Base-by-base conservation (phyloP, 371 early-diverging fungal genomes). In the Vavraia culicis region DNA sequence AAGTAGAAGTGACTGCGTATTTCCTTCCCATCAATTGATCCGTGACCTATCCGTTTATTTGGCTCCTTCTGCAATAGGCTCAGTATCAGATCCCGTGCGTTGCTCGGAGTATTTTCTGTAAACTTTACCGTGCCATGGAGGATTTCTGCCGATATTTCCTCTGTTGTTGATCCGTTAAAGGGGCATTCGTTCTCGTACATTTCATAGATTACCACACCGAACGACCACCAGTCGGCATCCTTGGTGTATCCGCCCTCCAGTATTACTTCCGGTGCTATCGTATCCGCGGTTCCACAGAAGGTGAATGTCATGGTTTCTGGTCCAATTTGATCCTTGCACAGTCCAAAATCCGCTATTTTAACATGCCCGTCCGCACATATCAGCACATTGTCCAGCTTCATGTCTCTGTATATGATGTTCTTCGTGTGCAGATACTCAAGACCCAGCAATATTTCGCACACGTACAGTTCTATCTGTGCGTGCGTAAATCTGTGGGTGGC, bases 321-420 rank as follows among this genome's bases (percentile, higher is more conserved):
- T 35, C 79, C 79, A 1, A 81, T 78, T 37, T 86, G 70, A 69
- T 82, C 80, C 20, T 85, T 86, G 66, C 87, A 87, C 68, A 87
- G 73, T 4, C 90, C 90, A 68, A 94, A 88, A 66, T 88, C 88
- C 44, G 82, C 87, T 57, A 93, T 78, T 67, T 88, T 90, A 52
- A 90, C 83, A 56, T 81, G 78, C 11, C 90, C 88, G 23, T 77
- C 72, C 19, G 73, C 68, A 62, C 77, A 77, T 48, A 90, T 61
- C 35, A 90, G 67, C 9, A 90, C 77, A 63, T 90, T 91, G 52
- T 88, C 88, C 3, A 81, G 79, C 65, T 90, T 88, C 64, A 95
- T 83, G 68, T 95, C 91, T 62, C 95, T 77, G 69, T 91, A 93
- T 48, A 93, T 85, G 62, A 88, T 90, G 9, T 88, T 86, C 33